A percentile compares a stretch with the other conserved stretches of the same genome.
Evolutionary conservation across 202 grass and related monocot species (phyloP).

Genomic region (Schoenoplectus triqueter): DNA sequence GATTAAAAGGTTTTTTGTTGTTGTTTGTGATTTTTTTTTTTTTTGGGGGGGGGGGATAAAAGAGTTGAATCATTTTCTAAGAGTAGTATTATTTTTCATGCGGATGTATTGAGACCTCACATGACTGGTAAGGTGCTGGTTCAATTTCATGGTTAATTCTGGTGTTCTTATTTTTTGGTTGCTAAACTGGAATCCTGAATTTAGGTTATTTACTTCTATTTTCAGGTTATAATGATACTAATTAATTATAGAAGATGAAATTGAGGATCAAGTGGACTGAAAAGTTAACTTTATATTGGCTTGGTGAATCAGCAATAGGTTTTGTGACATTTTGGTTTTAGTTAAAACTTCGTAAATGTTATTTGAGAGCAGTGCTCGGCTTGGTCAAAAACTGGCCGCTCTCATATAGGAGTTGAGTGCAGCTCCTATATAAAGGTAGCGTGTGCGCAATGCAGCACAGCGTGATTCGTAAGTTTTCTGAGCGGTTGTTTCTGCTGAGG

Average conservation of each 20-base stretch:
- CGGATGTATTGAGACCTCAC: not conserved
- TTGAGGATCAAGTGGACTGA: not conserved
- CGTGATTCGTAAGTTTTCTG: not conserved
- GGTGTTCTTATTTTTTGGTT: constrained; percentile 11
- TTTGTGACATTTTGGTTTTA: constrained; percentile 30
- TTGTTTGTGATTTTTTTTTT: too few relatives aligned
- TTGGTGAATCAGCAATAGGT: constrained; percentile 6
- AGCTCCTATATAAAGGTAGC: not conserved
- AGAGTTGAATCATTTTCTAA: not conserved
- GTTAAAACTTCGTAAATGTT: constrained; percentile 24
- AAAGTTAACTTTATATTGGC: constrained; percentile 2
- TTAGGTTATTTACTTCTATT: not conserved
- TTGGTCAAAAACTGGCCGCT: constrained; percentile 1
- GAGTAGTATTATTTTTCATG: constrained; percentile 1
- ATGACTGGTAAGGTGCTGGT: constrained; percentile 2
- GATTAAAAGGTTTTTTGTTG: too few relatives aligned
- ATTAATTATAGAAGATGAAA: constrained; percentile 27
- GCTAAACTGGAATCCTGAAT: constrained; percentile 28
- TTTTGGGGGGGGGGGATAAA: not conserved
- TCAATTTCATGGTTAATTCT: constrained; percentile 28
- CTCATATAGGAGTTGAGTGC: not conserved
- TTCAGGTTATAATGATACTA: constrained; percentile 30
- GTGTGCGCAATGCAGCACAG: not conserved
- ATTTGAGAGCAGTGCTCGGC: not conserved
- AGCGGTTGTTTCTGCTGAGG: not conserved